Base-by-base conservation (phyloP, 768 basidiomycete genomes). In the Suillus lakei region DNA sequence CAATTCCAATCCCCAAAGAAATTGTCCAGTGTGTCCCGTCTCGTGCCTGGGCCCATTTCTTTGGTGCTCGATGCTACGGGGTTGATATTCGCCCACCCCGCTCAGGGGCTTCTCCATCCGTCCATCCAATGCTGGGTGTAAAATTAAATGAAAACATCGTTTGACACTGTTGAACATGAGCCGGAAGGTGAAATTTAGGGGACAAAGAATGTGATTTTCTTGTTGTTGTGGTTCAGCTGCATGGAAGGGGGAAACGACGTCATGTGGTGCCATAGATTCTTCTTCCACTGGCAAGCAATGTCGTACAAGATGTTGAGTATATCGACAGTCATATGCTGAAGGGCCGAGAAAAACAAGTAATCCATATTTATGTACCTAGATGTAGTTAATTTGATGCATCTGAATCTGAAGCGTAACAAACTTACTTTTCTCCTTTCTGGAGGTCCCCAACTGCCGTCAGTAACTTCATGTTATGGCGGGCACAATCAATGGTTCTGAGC, bases 401-500 rank as follows among this genome's bases (percentile, higher is more conserved):
- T n/a, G n/a, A n/a, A n/a, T n/a, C 18, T 38, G 38, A 15, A 23
- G 55, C 5, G 34, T 48, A 30, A 28, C 39, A n/a, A 13, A 48
- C 28, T n/a, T 2, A 70, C 67, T 4, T 34, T 34, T 34, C 32
- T 34, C 32, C 32, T 34, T 34, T 34, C 32, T 34, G 32, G 32
- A 34, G 55, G 23, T 73, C 66, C 0, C 55, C 72, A 0, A 73
- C 43, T 0, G 62, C 67, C 9, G 61, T 36, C 0, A 65, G 69
- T 7, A 69, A 44, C 50, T 53, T 65, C 62, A 72, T 60, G 28
- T 67, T 64, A 28, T 72, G 70, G 0, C 56, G 60, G 13, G 68
- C 70, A 59, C 79, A 81, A 26, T 73, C 69, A 1, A 72, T 66
- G 0, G 67, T 68, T 0, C 74, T 77, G 0, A 78, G 63, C 0